Evolutionary conservation across 1,284 basidiomycete species (phyloP), one percentile per base, ranked within the genome.

Genomic region (Malassezia obtusa): DNA sequence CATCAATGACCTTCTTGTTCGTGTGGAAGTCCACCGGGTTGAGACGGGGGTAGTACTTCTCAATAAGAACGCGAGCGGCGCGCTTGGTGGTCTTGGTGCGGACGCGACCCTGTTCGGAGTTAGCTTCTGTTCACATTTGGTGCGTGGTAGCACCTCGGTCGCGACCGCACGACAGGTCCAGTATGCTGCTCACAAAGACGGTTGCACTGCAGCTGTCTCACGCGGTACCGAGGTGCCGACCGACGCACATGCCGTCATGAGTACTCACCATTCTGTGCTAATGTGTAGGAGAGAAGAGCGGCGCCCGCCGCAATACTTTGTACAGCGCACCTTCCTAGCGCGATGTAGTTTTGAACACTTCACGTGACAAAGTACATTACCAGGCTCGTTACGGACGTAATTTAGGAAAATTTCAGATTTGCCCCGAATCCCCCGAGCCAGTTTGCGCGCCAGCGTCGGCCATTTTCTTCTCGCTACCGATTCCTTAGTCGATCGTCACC

Each of bases 11-110:
- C 73, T 89, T 86, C 82, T 96, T 96, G 86, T 96, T 96, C 78
- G 90, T 92, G 85, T 76, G 71, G 67, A 68, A 67, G 65, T 68
- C 60, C 43, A 65, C 62, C 32, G 58, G 49, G 50, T 55, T 58
- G 50, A 51, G 49, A 49, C 59, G 63, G 43, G 63, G 65, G 78
- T 77, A 90, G 88, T 96, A 99, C 83, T 96, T 95, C 84, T 99
- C 92, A 76, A 99, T 98, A 79, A 98, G 84, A 73, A 94, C 89
- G 68, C 92, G 86, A 69, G 91, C 92, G 76, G 92, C 92, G 80
- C 92, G 88, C 84, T 98, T 99, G 77, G 91, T 92, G 68, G 92
- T 99, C 82, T 99, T 99, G 74, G 92, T 99, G 76, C 92, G 88
- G 80, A 99, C 92, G 76, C 92, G 90, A 79, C 94, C 94, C 92